Base-by-base conservation (phyloP, 768 basidiomycete genomes). In the Boletales sp. region DNA sequence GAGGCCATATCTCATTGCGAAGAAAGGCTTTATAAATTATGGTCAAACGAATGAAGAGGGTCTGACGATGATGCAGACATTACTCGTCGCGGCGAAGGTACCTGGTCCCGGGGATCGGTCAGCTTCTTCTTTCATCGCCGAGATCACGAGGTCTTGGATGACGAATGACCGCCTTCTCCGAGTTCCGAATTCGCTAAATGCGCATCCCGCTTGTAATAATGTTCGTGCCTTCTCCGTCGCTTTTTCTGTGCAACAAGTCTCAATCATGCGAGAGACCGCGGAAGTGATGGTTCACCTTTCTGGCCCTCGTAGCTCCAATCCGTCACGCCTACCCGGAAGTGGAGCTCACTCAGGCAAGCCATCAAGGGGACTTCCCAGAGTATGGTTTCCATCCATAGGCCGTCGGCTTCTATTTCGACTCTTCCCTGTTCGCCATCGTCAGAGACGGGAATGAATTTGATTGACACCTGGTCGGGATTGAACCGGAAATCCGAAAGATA, bases 341-440 rank as follows among this genome's bases (percentile, higher is more conserved):
- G 95, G 17, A 83, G 82, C 66, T 99, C 93, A 60, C 90, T 92
- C 44, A 99, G 73, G 55, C 83, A 83, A 13, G 93, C 84, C 92
- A 98, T 94, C 44, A 98, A 72, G 1, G 93, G 94, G 1, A 97
- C 93, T 71, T 98, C 96, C 84, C 95, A 99, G 25, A 96, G 72
- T 50, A 98, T 95, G 8, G 89, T 79, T 56, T 94, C 90, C 0
- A 70, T 70, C 92, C 92, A 94, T 6, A 76, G 77, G 8, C 91
- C 94, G 28, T 61, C 61, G 6, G 81, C 79, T 54, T 84, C 81
- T 46, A 99, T 87, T 58, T 90, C 82, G 33, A 94, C 69, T 33
- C 70, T 66, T 5, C 93, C 94, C 49, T 66, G 61, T 46, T 72
- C 65, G 42, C 70, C 71, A 35, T 82, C 77, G 5, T 72, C 65